phyloP scores from a whole-genome alignment of 2,329 filamentous ascomycete genomes.

The Apiospora sp. region DNA sequence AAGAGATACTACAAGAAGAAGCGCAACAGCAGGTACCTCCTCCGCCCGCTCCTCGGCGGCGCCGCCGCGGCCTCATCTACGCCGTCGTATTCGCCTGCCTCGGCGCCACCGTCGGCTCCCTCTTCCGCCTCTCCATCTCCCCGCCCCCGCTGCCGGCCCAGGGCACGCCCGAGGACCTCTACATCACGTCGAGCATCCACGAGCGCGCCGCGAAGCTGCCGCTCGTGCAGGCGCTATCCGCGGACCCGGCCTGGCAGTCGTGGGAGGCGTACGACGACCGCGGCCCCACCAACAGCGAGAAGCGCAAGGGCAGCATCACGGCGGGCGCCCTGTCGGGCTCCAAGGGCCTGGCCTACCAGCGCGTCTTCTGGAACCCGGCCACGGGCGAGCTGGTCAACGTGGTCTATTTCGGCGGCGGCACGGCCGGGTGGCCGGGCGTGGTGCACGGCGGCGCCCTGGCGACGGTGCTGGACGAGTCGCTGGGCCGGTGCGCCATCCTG shows the following conservation, averaged over 20 bases:
- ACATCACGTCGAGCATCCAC: slow-evolving; percentile 50
- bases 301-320: slow-evolving; percentile 43
- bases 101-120: slow-evolving; percentile 49
- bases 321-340: slow-evolving; percentile 52
- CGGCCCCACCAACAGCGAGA: not conserved
- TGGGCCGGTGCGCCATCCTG: slow-evolving; percentile 67
- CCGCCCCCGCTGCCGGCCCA: slow-evolving; percentile 52
- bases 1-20: not conserved
- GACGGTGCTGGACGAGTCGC: slow-evolving; percentile 73
- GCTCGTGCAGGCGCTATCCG: slow-evolving; percentile 54
- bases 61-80: slow-evolving; percentile 38
- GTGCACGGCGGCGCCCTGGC: slow-evolving; percentile 76
- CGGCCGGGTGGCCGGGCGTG: slow-evolving; percentile 75
- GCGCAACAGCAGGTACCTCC: slow-evolving; percentile 24
- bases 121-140: slow-evolving; percentile 49
- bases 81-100: slow-evolving; percentile 48
- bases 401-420: slow-evolving; percentile 71
- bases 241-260: slow-evolving; percentile 50
- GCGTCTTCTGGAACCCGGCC: slow-evolving; percentile 68
- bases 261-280: slow-evolving; percentile 51
- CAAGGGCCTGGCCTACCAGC: slow-evolving; percentile 59
- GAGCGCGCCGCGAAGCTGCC: slow-evolving; percentile 54
- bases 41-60: slow-evolving; percentile 31
- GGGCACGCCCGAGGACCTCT: slow-evolving; percentile 50
- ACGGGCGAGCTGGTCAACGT: slow-evolving; percentile 68